Evolutionary conservation across 202 grass and related monocot species (phyloP), one percentile per base, ranked within the genome.

Genomic region (Schoenoplectus tabernaemontani): DNA sequence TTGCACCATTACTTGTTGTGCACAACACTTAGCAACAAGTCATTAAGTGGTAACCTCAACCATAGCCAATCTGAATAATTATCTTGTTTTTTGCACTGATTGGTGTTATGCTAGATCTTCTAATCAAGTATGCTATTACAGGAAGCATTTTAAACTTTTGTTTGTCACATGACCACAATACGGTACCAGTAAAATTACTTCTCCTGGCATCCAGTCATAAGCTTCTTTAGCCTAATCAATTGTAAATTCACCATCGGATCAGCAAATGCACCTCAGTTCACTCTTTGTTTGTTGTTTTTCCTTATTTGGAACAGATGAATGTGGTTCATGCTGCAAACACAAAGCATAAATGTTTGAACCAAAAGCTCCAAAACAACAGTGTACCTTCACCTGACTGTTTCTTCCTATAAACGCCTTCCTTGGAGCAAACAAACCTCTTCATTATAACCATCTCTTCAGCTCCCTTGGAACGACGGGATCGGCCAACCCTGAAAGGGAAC

Each of bases 351-450:
- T 24, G 59, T 30, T 61, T 22, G 8, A 66, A 66, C 62, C 62
- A n/a, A 65, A 48, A 77, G 16, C 28, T 13, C 9, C 2, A 0
- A 57, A 37, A 76, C 20, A 34, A 36, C 26, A 66, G 2, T 66
- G 28, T 77, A 77, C 73, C 64, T 82, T 19, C 76, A 72, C 7
- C 79, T 0, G 78, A 24, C n/a, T 80, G 68, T 16, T 93, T 97
- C 85, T 93, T 93, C 42, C 88, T 88, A 81, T 86, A 83, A 37
- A 86, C 48, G 9, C 95, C 95, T 76, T 98, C 91, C 80, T 87
- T 94, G 0, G 89, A 98, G 73, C 95, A 98, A 23, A 98, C 95
- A 77, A 94, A 94, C 41, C 91, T 84, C 88, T 94, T 98, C 95
- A 97, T 97, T 76, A 94, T 87, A n/a, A 98, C 36, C 69, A 94